Base-by-base conservation (phyloP, 2,329 filamentous ascomycete species). In the Fusarium musae region DNA sequence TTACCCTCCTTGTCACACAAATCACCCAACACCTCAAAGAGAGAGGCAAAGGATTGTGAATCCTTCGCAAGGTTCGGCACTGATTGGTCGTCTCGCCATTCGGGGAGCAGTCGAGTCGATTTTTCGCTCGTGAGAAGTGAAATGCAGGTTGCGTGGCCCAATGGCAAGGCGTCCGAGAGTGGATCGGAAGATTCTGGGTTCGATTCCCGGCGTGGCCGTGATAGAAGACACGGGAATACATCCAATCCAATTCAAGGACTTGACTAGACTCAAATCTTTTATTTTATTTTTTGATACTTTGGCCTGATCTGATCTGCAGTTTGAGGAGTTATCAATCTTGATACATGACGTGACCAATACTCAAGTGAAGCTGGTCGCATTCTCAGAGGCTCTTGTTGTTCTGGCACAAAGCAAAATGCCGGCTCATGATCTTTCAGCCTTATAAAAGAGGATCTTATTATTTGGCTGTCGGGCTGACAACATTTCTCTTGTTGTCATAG, bases 131-230 rank as follows among this genome's bases (percentile, higher is more conserved):
- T n/a, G 16, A 23, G 30, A 2, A 13, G 11, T 26, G n/a, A 36
- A 28, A 28, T 39, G 23, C 34, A 47, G 60, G 56, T 63, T 63
- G 28, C 9, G 56, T 63, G 19, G 42, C 54, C 34, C 37, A 60
- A 63, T 46, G 34, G n/a, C 28, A 63, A 17, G 58, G 61, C 44
- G 11, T 30, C 44, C 40, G 37, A 62, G 43, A 52, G 61, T 64
- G 57, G 61, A 62, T 63, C 44, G 34, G 44, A 49, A 63, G 57
- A 43, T 19, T 63, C 37, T 32, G 30, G 21, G 57, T 43, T 63
- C 53, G n/a, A 63, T 12, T 52, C 43, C 43, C 23, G 37, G 61
- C 37, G 37, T 32, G 52, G 57, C 61, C 58, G 9, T 21, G 2
- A 1, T 9, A 4, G 3, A 13, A 5, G 10, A 49, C 7, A 30